These are phyloP conservation scores for Pyrenochaeta sp. DNA, from an alignment of 2,329 filamentous ascomycete genomes.

Conservation along the genomic window DNA sequence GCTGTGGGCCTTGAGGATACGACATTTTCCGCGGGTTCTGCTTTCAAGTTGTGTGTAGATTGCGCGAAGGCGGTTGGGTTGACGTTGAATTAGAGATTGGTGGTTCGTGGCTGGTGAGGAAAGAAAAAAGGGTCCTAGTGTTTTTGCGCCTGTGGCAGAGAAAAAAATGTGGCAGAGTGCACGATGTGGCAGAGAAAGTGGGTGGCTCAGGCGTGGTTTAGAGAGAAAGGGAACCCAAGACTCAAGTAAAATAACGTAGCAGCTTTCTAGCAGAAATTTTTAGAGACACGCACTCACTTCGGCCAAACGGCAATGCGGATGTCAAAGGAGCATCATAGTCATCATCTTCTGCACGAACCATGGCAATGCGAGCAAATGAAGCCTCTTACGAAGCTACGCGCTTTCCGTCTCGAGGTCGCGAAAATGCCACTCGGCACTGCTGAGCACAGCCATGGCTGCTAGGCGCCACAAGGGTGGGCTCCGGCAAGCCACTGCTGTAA, in stretches of 20 bases:
- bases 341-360: background rate
- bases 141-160: slow-evolving; percentile 13
- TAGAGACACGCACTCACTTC: background rate
- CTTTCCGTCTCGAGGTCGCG: background rate
- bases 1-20: slow-evolving; percentile 24
- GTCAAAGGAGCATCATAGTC: background rate
- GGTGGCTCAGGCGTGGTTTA: no score
- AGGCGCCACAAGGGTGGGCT: slow-evolving; percentile 25
- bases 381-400: no score
- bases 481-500: slow-evolving; percentile 19
- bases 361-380: no score
- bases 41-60: no score
- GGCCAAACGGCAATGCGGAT: slow-evolving; percentile 1
- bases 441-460: background rate
- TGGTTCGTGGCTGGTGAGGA: slow-evolving; percentile 25
- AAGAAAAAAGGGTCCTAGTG: slow-evolving; percentile 4
- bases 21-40: slow-evolving; percentile 17
- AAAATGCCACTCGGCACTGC: background rate
- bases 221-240: no score
- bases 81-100: slow-evolving; percentile 21
- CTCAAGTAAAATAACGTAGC: no score
- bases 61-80: no score
- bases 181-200: background rate
- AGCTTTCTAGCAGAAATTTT: no score
- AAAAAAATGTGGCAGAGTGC: slow-evolving; percentile 14